These are phyloP conservation scores for Priceomyces medius DNA, from an alignment of 805 yeast genomes.

Conservation along the genomic window DNA sequence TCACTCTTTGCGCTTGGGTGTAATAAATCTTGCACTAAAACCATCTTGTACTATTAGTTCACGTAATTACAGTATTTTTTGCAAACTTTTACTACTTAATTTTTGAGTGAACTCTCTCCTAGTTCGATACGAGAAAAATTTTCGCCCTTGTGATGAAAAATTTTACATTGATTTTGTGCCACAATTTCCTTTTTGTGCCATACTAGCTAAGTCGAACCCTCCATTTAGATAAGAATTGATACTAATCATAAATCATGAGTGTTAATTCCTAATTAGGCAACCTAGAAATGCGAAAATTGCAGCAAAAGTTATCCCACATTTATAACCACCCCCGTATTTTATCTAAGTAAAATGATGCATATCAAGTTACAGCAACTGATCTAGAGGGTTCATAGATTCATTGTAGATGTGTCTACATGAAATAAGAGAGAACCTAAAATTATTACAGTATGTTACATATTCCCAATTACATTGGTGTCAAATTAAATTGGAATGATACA, in stretches of 20 bases:
- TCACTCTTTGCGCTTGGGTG: constrained; percentile 40
- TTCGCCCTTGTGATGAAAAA: constrained; percentile 7
- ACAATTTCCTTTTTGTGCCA: constrained; percentile 1
- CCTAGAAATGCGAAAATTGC: not conserved
- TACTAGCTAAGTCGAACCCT: not conserved
- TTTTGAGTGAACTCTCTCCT: not conserved
- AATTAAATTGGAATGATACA: not conserved
- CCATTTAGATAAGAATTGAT: not conserved
- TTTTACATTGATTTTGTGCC: constrained; percentile 2
- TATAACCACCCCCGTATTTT: not conserved
- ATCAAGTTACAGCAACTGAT: no score
- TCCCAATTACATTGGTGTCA: not conserved
- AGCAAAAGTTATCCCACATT: constrained; percentile 3
- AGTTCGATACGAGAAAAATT: constrained; percentile 7
- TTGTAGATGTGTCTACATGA: no score
- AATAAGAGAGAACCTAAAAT: no score
- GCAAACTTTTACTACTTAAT: not conserved
- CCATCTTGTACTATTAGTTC: constrained; percentile 19
- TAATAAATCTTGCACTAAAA: constrained; percentile 45
- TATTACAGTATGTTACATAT: not conserved
- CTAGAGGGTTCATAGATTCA: no score
- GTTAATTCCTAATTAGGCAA: not conserved
- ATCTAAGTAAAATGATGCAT: no score
- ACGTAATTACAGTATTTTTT: not conserved
- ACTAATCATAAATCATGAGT: not conserved